phyloP scores from a whole-genome alignment of 768 basidiomycete species.

The Suillus spraguei region DNA sequence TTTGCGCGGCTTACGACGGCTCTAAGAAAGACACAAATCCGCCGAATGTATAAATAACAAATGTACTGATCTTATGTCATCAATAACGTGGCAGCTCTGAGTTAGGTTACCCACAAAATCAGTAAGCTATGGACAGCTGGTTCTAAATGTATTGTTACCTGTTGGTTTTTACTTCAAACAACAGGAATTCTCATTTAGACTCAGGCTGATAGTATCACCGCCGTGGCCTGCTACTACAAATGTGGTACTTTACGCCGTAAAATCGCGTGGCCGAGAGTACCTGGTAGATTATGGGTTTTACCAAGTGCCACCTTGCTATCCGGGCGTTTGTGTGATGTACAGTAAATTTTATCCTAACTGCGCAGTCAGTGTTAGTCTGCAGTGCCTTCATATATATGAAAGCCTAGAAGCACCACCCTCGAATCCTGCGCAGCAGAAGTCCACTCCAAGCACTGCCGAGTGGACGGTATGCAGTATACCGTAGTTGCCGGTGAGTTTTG shows the following conservation, averaged over 20 bases:
- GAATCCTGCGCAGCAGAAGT: neutral
- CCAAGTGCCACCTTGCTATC: neutral
- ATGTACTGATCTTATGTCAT: neutral
- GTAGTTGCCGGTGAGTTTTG: neutral
- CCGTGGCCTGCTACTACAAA: neutral
- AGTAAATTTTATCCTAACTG: neutral
- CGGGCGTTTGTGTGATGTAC: neutral
- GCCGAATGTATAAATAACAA: neutral
- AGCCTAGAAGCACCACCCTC: neutral
- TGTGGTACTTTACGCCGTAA: neutral
- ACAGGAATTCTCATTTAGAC: neutral
- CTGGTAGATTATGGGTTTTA: neutral
- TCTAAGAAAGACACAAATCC: neutral
- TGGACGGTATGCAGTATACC: neutral
- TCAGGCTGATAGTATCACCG: neutral
- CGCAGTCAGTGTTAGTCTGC: neutral
- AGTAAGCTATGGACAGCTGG: neutral
- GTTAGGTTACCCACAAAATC: neutral
- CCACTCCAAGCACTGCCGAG: neutral
- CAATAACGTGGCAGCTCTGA: neutral
- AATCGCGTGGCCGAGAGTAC: neutral
- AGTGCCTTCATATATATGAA: neutral
- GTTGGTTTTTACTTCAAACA: neutral
- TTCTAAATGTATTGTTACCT: neutral
- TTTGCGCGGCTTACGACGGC: neutral